These are phyloP conservation scores for Zygotorulaspora chibaensis DNA, from an alignment of 805 yeast species.

Conservation along the genomic window DNA sequence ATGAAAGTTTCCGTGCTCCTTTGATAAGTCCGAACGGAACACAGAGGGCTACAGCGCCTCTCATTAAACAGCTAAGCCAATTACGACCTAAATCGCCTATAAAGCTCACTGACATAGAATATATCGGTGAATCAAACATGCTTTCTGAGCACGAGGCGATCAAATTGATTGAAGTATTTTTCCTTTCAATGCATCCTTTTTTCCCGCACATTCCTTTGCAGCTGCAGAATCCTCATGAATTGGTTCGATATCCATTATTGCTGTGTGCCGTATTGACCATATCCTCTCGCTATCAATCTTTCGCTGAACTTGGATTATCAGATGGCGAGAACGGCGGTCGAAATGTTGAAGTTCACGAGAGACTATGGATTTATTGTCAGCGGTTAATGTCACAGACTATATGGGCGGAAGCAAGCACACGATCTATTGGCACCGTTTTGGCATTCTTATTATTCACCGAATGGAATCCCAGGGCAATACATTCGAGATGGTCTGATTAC, in stretches of 20 bases:
- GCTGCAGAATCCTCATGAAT: conserved; percentile 56
- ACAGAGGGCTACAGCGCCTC: conserved; percentile 28
- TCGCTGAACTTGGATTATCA: conserved; percentile 39
- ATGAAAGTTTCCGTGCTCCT: conserved; percentile 25
- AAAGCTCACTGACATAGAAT: conserved; percentile 55
- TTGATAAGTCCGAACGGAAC: conserved; percentile 23
- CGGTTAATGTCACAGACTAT: conserved; percentile 76
- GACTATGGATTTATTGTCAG: conserved; percentile 82
- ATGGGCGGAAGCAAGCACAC: conserved; percentile 89
- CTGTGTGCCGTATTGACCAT: conserved; percentile 78
- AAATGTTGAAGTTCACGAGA: conserved; percentile 66
- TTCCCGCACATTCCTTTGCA: conserved; percentile 83
- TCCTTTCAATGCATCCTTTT: conserved; percentile 79
- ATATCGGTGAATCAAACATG: conserved; percentile 49
- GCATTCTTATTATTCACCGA: conserved; percentile 84
- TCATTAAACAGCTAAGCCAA: conserved; percentile 32
- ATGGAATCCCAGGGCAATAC: conserved; percentile 95
- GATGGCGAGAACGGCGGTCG: conserved; percentile 35
- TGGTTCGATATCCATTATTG: conserved; percentile 77
- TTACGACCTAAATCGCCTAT: conserved; percentile 36
- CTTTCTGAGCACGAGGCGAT: conserved; percentile 61
- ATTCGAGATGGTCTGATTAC: conserved; percentile 81
- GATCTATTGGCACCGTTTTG: conserved; percentile 81
- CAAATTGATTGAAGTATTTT: conserved; percentile 55
- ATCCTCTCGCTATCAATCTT: conserved; percentile 68